Base-by-base conservation (phyloP, 2,329 filamentous ascomycete species). In the Hymenoscyphus occultus region DNA sequence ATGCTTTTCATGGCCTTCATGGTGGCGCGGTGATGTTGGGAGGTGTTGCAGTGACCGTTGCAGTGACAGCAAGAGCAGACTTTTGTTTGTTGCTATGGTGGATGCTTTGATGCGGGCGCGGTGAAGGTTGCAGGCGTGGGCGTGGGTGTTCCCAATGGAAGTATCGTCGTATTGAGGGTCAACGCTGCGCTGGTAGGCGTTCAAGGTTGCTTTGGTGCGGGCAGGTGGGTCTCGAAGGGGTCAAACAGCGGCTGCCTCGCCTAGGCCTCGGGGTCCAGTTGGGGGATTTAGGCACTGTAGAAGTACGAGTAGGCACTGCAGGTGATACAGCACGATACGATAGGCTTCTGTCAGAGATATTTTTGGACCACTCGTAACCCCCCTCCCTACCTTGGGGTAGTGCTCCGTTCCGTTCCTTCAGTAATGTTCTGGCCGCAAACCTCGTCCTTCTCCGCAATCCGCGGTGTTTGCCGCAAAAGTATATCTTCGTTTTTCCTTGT, bases 1-100 rank as follows among this genome's bases (percentile, higher is more conserved):
- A 76, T 73, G 51, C 60, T 70, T 68, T 76, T 76, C 74, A 76
- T 75, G 35, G 73, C 71, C 63, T 75, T 76, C 74, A 76, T 76
- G 48, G 40, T 67, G 58, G 56, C 39, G 51, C n/a, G 19, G 13
- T 31, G 22, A 9, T 10, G 5, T 31, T 14, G 19, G 51, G 31
- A 19, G n/a, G 16, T 19, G 7, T 19, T 48, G n/a, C 1, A n/a
- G 10, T 48, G 19, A 22, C 9, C 3, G 22, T 7, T 51, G 45
- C 1, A 51, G 45, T 9, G 28, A 28, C 28, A 28, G 28, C 28
- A 28, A n/a, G n/a, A 19, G n/a, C 6, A 19, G 45, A 28, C 7
- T 22, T 13, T 22, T 51, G 22, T 51, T 51, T 51, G 45, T 51
- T 51, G 45, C 22, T 51, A 19, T 51, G 12, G 45, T 51, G 45